Evolutionary conservation across 1,284 basidiomycete genomes (phyloP).

Genomic region (Pascua guehoae): DNA sequence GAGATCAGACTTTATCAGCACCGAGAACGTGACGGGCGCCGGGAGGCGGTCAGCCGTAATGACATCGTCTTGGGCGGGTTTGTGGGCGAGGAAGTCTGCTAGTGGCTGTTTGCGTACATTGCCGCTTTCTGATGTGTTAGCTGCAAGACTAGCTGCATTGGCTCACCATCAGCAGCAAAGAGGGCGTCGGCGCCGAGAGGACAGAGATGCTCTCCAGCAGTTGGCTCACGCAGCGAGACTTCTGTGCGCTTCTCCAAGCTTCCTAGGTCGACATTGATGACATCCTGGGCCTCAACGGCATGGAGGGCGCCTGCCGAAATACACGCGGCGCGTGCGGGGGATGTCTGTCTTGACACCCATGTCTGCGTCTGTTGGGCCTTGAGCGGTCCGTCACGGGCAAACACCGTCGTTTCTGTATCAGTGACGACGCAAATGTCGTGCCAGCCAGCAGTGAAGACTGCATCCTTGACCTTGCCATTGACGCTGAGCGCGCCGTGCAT

Average conservation of each 20-base stretch:
- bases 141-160: neutral
- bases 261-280: constrained; percentile 10
- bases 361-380: constrained; percentile 1
- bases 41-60: constrained; percentile 25
- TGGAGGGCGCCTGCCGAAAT: constrained; percentile 2
- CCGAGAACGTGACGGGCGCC: constrained; percentile 30
- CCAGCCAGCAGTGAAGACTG: constrained; percentile 19
- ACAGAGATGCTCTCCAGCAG: constrained; percentile 8
- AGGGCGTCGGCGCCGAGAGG: constrained; percentile 11
- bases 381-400: neutral
- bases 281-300: neutral
- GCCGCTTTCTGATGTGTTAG: constrained; percentile 1
- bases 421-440: constrained; percentile 17
- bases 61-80: neutral
- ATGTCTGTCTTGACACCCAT: neutral
- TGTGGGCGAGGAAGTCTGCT: constrained; percentile 9
- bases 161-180: constrained; percentile 14
- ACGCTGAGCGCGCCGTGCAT: constrained; percentile 20
- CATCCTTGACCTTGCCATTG: constrained; percentile 8
- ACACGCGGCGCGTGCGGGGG: constrained; percentile 7
- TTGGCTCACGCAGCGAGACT: neutral
- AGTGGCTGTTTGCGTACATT: constrained; percentile 17
- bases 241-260: constrained; percentile 2
- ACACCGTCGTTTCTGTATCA: constrained; percentile 9
- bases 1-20: constrained; percentile 10